Percentiles rank a stretch among this genome's conserved stretches.
phyloP scores from a whole-genome alignment of 768 basidiomycete species.

The Boletus vinaceobasis region DNA sequence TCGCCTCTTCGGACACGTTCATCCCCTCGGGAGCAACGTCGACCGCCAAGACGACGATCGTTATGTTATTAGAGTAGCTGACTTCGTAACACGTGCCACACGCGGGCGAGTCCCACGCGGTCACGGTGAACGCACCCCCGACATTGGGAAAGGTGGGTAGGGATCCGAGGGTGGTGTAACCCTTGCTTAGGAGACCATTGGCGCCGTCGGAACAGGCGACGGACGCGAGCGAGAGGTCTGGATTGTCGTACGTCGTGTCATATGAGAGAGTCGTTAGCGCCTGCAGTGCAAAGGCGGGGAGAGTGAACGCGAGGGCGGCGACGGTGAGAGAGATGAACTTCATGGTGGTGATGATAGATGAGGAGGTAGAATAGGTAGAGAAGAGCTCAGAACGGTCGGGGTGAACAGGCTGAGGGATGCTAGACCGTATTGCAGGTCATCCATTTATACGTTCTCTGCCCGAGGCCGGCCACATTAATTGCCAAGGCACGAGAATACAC shows the following conservation, averaged over 20 bases:
- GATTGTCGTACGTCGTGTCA: constrained; percentile 31
- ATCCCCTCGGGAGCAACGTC: constrained; percentile 36
- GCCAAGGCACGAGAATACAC: neutral
- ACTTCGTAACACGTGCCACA: constrained; percentile 36
- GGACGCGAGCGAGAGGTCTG: constrained; percentile 10
- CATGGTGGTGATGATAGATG: constrained; percentile 22
- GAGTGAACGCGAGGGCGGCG: constrained; percentile 10
- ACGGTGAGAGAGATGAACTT: constrained; percentile 19
- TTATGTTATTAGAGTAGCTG: constrained; percentile 22
- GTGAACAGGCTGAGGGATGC: neutral
- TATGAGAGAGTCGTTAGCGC: constrained; percentile 30
- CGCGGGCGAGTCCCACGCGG: constrained; percentile 24
- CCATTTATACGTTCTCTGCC: constrained; percentile 15
- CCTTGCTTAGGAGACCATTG: constrained; percentile 31
- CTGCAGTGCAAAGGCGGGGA: constrained; percentile 17
- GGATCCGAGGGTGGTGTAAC: constrained; percentile 32
- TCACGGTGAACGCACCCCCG: constrained; percentile 33
- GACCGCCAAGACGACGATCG: constrained; percentile 27
- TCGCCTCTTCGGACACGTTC: constrained; percentile 49
- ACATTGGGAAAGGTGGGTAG: constrained; percentile 33
- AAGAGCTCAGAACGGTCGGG: neutral
- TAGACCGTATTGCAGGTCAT: neutral
- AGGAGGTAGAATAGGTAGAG: neutral
- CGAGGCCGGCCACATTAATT: neutral
- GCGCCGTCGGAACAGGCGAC: constrained; percentile 34